These are phyloP conservation scores for Melanogaster broomeanus DNA, from an alignment of 768 basidiomycete species.

Conservation along the genomic window DNA sequence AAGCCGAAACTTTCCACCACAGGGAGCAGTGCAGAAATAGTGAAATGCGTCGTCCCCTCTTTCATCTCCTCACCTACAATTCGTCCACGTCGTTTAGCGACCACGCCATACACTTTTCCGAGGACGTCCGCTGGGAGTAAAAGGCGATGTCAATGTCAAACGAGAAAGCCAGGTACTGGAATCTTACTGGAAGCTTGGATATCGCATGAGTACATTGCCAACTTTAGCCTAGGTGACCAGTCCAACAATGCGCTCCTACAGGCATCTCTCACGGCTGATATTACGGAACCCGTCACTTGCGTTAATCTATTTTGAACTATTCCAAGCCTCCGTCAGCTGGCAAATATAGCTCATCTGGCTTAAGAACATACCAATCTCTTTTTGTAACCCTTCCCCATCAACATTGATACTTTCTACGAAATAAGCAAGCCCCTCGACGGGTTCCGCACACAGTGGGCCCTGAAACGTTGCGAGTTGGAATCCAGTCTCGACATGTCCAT, in stretches of 20 bases:
- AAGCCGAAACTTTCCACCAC: slow-evolving; percentile 98
- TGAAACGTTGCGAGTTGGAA: slow-evolving; percentile 95
- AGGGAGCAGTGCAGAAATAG: slow-evolving; percentile 85
- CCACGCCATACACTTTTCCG: slow-evolving; percentile 96
- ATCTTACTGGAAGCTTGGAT: slow-evolving; percentile 94
- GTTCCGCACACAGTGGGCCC: slow-evolving; percentile 94
- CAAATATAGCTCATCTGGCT: slow-evolving; percentile 1
- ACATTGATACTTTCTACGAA: slow-evolving; percentile 79
- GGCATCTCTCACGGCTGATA: slow-evolving; percentile 85
- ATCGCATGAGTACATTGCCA: slow-evolving; percentile 99
- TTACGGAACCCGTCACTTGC: slow-evolving; percentile 88
- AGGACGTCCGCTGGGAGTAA: slow-evolving; percentile 80
- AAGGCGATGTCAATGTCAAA: slow-evolving; percentile 7
- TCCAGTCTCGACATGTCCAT: slow-evolving; percentile 84
- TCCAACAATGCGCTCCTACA: slow-evolving; percentile 89
- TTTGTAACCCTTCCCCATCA: slow-evolving; percentile 57
- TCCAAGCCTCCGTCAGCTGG: slow-evolving; percentile 14
- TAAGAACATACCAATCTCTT: slow-evolving; percentile 61
- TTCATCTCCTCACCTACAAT: slow-evolving; percentile 99
- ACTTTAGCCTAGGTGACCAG: slow-evolving; percentile 96
- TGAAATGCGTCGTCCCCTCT: slow-evolving; percentile 95
- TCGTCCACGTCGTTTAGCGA: slow-evolving; percentile 85
- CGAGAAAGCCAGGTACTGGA: background rate
- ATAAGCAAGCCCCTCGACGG: slow-evolving; percentile 90
- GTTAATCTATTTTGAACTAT: slow-evolving; percentile 78